phyloP scores from a whole-genome alignment of 805 yeast genomes.

The Candida sonorensis region DNA sequence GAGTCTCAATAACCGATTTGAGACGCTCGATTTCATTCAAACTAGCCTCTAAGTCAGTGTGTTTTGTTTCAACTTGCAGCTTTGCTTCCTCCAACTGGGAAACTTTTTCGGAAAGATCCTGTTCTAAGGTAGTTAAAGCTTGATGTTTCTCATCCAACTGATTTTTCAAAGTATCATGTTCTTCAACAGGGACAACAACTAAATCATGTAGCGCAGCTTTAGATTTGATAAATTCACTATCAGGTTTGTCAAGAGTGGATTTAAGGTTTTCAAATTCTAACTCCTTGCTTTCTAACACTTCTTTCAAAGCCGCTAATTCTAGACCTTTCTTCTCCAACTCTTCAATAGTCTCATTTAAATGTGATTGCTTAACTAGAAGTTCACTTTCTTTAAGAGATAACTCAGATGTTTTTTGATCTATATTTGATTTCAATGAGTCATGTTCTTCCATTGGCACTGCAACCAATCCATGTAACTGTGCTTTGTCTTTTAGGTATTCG shows the following conservation, averaged over 20 bases:
- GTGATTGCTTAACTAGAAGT: background rate
- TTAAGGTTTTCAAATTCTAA: background rate
- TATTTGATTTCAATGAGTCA: slow-evolving; percentile 8
- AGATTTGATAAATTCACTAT: slow-evolving; percentile 2
- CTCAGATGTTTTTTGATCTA: too few relatives aligned
- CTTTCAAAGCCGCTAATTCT: too few relatives aligned
- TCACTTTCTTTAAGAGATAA: slow-evolving; percentile 1
- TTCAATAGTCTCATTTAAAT: too few relatives aligned
- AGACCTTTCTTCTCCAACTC: too few relatives aligned
- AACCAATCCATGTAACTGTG: slow-evolving; percentile 22
- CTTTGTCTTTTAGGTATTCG: slow-evolving; percentile 23
- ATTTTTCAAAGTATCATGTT: slow-evolving; percentile 9
- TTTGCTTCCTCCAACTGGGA: slow-evolving; percentile 1
- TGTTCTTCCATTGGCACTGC: slow-evolving; percentile 21
- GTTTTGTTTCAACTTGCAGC: background rate
- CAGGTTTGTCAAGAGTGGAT: slow-evolving; percentile 3
- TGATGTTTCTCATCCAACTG: background rate
- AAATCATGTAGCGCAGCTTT: slow-evolving; percentile 3
- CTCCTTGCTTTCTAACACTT: background rate
- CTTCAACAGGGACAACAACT: slow-evolving; percentile 2
- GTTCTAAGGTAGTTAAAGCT: background rate
- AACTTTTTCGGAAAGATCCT: background rate
- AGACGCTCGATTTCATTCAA: background rate
- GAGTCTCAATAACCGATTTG: slow-evolving; percentile 2
- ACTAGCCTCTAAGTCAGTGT: background rate